Conservation (phyloP, 2,329 filamentous ascomycete genomes). For the Diaporthe capsici region DNA sequence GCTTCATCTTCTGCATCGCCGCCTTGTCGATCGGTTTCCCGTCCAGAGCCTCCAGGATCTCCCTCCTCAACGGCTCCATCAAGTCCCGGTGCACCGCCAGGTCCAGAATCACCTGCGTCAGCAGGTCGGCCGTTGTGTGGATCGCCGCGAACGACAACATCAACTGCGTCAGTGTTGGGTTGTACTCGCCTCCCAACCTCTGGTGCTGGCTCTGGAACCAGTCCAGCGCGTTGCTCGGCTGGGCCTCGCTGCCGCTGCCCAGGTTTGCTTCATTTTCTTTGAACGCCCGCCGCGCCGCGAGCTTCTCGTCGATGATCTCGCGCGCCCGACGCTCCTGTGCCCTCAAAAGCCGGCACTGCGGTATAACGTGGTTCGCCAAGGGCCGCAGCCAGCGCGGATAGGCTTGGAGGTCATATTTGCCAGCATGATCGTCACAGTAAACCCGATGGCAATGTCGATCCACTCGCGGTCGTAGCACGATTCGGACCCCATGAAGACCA, state of each 20-base stretch:
- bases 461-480: slow-evolving; percentile 51
- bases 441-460: slow-evolving; percentile 50
- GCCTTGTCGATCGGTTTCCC: slow-evolving; percentile 51
- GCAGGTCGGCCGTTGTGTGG: slow-evolving; percentile 56
- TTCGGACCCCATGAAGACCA: slow-evolving; percentile 21
- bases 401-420: background rate
- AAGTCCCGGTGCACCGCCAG: slow-evolving; percentile 57
- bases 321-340: slow-evolving; percentile 13
- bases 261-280: slow-evolving; percentile 44
- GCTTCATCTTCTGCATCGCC: slow-evolving; percentile 54
- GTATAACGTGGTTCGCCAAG: slow-evolving; percentile 3
- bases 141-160: slow-evolving; percentile 55
- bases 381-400: slow-evolving; percentile 15
- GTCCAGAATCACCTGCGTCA: slow-evolving; percentile 56
- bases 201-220: slow-evolving; percentile 56
- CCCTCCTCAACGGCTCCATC: slow-evolving; percentile 51
- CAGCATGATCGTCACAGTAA: background rate
- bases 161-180: slow-evolving; percentile 53
- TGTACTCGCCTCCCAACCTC: slow-evolving; percentile 46
- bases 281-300: slow-evolving; percentile 52
- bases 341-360: slow-evolving; percentile 1
- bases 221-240: slow-evolving; percentile 44
- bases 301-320: background rate
- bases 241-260: slow-evolving; percentile 30
- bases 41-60: background rate